Percentiles rank a stretch among this genome's conserved stretches.
Evolutionary conservation across 805 yeast genomes (phyloP).

Genomic region (Lachancea sp.): DNA sequence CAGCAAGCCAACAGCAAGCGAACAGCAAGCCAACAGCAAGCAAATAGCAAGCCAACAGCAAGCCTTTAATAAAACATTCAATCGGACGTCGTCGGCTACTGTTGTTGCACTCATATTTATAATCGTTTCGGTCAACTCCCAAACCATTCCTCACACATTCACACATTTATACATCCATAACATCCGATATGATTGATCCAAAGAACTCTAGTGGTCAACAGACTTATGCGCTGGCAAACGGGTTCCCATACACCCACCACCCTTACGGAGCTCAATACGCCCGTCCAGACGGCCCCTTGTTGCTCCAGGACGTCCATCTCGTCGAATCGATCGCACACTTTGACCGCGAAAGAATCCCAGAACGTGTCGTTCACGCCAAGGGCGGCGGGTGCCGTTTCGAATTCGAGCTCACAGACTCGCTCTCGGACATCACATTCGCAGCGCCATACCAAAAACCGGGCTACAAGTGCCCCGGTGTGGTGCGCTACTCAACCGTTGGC

Average conservation of each 20-base stretch:
- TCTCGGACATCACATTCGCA: constrained; percentile 44
- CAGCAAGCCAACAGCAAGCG: too few relatives aligned
- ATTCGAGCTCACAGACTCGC: constrained; percentile 53
- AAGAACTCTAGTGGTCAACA: constrained; percentile 10
- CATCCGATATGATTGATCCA: constrained; percentile 4
- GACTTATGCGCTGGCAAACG: constrained; percentile 41
- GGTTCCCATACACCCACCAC: constrained; percentile 46
- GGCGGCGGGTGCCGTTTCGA: constrained; percentile 59
- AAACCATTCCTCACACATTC: too few relatives aligned
- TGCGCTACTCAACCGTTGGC: constrained; percentile 68
- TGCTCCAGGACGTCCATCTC: constrained; percentile 53
- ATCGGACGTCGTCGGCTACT: too few relatives aligned
- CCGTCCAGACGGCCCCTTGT: constrained; percentile 52
- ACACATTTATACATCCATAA: neutral
- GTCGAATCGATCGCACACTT: constrained; percentile 53
- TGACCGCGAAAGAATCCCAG: constrained; percentile 60
- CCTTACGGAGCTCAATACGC: constrained; percentile 51
- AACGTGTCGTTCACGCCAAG: constrained; percentile 62
- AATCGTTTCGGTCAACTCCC: too few relatives aligned
- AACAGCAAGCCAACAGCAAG: too few relatives aligned
- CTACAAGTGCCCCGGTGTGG: constrained; percentile 37
- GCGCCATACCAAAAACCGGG: constrained; percentile 38
- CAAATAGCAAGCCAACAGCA: too few relatives aligned
- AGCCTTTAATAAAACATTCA: too few relatives aligned
- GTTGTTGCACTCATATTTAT: too few relatives aligned